Evolutionary conservation across 2,329 filamentous ascomycete species (phyloP), one percentile per base, ranked within the genome.

Genomic region (Dactylellina drechsleri): DNA sequence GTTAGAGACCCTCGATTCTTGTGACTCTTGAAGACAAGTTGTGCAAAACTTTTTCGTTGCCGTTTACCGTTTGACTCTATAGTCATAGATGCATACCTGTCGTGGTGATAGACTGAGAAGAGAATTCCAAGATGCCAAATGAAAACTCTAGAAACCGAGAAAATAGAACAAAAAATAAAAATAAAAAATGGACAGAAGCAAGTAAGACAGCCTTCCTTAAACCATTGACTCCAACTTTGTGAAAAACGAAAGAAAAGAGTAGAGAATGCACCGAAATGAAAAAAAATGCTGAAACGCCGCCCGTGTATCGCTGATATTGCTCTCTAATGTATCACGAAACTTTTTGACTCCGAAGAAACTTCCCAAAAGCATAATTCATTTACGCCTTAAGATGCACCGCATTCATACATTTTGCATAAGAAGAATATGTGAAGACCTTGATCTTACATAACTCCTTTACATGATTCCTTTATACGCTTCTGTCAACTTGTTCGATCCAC

Each of bases 221-320:
- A 47, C 6, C 7, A 47, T n/a, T 8, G 43, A 47, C 13, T 47
- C 6, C 43, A 12, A 2, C 43, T 1, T 47, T 12, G 8, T 47
- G n/a, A 47, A 47, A n/a, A 12, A 47, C 13, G 13, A 15, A 66
- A 23, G 23, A n/a, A 43, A 41, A 53, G 56, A 64, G 61, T 23
- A 23, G 31, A 54, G 10, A 3, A n/a, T 23, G 20, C 28, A 12
- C 31, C 23, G 31, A 36, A 36, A 36, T 8, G 1, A 5, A 10
- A 36, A 36, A 36, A 10, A 36, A 10, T n/a, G 31, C 6, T 5
- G 10, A 10, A 36, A 36, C 31, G 31, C 31, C 31, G 10, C 3
- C 31, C 31, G 31, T 7, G 31, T 20, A 23, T 18, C 26, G 26
- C 26, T 66, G 50, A 41, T 16, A 36, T 36, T 10, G 31, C 26